Percentiles rank a stretch among this genome's conserved stretches.
phyloP scores from a whole-genome alignment of 176 grass and related monocot genomes.

The Bolboschoenus planiculmis region DNA sequence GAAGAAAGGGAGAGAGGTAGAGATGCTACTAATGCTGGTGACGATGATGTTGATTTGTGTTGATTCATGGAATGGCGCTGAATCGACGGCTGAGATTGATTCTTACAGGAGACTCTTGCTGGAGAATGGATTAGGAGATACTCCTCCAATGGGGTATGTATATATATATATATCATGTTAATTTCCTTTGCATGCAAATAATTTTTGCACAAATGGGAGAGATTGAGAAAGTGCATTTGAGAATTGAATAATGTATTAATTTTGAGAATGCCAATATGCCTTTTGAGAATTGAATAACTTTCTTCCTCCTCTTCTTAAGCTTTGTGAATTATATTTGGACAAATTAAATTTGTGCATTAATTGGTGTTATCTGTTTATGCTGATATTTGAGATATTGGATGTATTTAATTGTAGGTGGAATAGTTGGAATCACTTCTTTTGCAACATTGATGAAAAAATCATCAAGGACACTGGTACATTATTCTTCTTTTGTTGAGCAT shows the following conservation, averaged over 20 bases:
- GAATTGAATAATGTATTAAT: not conserved
- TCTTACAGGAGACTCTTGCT: conserved; percentile 61
- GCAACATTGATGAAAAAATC: conserved; percentile 53
- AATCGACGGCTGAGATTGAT: conserved; percentile 33
- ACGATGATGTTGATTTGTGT: conserved; percentile 4
- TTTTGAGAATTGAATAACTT: not conserved
- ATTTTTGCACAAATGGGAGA: not conserved
- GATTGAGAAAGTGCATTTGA: not conserved
- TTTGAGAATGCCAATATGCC: not conserved
- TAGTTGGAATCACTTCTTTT: conserved; percentile 89
- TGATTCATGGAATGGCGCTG: not conserved
- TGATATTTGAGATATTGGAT: not conserved
- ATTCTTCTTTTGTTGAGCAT: not conserved
- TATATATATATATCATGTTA: too few species aligned
- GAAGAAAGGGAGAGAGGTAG: conserved; percentile 6
- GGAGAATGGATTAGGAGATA: conserved; percentile 55
- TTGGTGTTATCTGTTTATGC: not conserved
- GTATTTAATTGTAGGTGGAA: conserved; percentile 53
- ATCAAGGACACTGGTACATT: conserved; percentile 61
- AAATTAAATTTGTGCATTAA: not conserved
- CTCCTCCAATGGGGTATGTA: conserved; percentile 88
- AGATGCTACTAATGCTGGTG: conserved; percentile 3
- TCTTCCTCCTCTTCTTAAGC: not conserved
- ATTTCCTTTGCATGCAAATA: not conserved
- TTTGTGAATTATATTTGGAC: not conserved